Base-by-base conservation (phyloP, 208 protist genomes). In the Leptomonas pyrrhocoris region DNA sequence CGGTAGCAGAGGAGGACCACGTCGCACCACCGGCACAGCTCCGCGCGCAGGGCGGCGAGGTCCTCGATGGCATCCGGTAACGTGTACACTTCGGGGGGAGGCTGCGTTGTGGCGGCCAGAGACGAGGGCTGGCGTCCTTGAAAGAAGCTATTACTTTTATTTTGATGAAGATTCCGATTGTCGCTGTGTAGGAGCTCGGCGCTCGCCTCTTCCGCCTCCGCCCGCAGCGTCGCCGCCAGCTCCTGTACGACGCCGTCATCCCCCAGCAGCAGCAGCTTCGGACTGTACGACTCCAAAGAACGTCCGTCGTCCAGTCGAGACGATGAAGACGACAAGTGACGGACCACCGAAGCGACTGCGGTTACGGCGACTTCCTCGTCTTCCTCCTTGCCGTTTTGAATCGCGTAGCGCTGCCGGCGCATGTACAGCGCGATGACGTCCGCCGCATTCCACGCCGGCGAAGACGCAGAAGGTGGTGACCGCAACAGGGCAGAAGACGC, bases 401-500 rank as follows among this genome's bases (percentile, higher is more conserved):
- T 76, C 8, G 77, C 81, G n/a, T 60, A 74, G 21, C 78, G 74
- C 59, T 84, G 70, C 2, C 74, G 63, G 9, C 72, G 74, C 54
- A 88, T 43, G 51, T 77, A 81, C 34, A 86, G 62, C 11, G 73
- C 69, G 34, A 84, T 82, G 19, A 77, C 34, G n/a, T 85, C 77
- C 28, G 79, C 73, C 16, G 58, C 67, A 28, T 71, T 73, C 67
- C 67, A 73, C 31, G 55, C 15, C 13, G 46, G n/a, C 11, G 43
- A 34, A 0, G 43, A 27, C 4, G 58, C 12, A 2, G 43, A 15
- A 7, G 58, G 42, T 27, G 18, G 56, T 23, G 8, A 12, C 2
- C 19, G 45, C 45, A 46, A 53, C 43, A n/a, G n/a, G n/a, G n/a
- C n/a, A n/a, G 45, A 4, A 18, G 55, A n/a, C 34, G 23, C 21